Evolutionary conservation across 345 rosid genomes (phyloP).

Genomic region (Sonneratia alba): DNA sequence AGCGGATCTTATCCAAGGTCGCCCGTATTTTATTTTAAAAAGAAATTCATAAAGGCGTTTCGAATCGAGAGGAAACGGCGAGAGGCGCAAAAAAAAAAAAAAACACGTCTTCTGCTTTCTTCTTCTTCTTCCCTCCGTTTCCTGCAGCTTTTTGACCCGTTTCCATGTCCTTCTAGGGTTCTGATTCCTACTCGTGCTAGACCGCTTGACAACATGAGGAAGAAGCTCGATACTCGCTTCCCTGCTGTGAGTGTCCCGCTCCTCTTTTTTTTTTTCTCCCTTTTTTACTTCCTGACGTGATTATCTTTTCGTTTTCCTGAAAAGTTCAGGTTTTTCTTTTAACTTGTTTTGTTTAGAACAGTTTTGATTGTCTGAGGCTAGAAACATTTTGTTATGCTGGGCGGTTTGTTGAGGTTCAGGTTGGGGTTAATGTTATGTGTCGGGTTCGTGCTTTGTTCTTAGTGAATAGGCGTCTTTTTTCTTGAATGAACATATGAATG

Average conservation of each 20-base stretch:
- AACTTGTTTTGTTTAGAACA: background rate
- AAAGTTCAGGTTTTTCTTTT: background rate
- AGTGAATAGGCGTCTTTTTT: background rate
- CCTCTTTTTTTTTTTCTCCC: background rate
- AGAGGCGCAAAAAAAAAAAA: background rate
- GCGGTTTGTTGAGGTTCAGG: background rate
- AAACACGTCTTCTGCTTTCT: background rate
- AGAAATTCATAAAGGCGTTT: background rate
- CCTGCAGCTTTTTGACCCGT: background rate
- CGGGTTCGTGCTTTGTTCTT: background rate
- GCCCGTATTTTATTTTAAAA: too few species aligned
- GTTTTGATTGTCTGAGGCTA: background rate
- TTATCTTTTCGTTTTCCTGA: background rate
- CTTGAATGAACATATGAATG: background rate
- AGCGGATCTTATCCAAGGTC: background rate
- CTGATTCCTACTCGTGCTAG: background rate
- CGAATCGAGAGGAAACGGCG: background rate
- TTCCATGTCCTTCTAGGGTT: slow-evolving; percentile 2
- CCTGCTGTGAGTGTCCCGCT: slow-evolving; percentile 17
- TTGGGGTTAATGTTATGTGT: background rate
- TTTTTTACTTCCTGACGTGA: too few species aligned
- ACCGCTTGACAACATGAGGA: slow-evolving; percentile 18
- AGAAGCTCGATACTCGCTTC: slow-evolving; percentile 42
- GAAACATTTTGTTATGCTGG: background rate
- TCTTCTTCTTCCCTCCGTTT: slow-evolving; percentile 2